These are phyloP conservation scores for Agaricus subrufescens DNA, from an alignment of 768 basidiomycete species.

Conservation along the genomic window DNA sequence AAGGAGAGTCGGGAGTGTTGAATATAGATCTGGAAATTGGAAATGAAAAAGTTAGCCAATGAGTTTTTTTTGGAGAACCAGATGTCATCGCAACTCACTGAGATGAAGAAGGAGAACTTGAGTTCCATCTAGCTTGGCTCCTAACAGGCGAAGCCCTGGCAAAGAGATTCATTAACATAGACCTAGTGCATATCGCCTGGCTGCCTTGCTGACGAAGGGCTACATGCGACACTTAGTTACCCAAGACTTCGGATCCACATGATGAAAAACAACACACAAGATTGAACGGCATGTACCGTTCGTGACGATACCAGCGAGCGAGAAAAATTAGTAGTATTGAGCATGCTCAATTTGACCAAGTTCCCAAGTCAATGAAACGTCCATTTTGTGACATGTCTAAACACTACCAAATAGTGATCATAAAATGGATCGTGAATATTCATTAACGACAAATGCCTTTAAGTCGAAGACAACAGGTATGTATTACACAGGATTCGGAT, in stretches of 20 bases:
- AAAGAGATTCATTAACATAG: too few species aligned
- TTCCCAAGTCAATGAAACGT: background rate
- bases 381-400: background rate
- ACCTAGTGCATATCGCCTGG: too few species aligned
- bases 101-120: background rate
- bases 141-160: background rate
- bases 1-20: constrained; percentile 7
- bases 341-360: background rate
- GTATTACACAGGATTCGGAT: background rate
- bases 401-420: background rate
- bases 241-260: background rate
- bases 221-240: too few species aligned
- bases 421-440: too few species aligned
- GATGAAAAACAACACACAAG: background rate
- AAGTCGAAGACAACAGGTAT: background rate
- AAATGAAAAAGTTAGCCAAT: background rate
- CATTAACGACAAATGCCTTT: background rate
- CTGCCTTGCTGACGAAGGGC: too few species aligned
- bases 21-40: constrained; percentile 12
- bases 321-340: background rate
- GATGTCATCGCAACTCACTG: background rate
- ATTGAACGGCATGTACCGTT: background rate
- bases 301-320: background rate
- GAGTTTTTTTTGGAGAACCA: background rate
- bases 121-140: background rate